phyloP scores from a whole-genome alignment of 139 green algal genomes.

The Eudorina sp. region DNA sequence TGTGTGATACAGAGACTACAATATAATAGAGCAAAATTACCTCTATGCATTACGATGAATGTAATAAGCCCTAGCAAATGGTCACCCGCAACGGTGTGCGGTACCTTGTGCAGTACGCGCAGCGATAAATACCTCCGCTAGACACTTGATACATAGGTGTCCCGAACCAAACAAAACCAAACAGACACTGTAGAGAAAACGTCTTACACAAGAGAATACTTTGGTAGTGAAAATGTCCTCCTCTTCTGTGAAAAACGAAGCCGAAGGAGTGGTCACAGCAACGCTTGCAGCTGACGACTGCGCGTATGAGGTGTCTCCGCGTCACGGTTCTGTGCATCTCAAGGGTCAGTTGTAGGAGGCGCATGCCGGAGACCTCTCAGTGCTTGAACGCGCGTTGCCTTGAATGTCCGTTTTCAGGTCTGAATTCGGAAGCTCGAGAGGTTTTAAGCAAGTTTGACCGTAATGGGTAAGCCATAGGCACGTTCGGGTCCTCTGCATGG shows the following conservation, averaged over 20 bases:
- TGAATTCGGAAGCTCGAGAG: neutral
- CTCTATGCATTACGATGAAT: too few relatives aligned
- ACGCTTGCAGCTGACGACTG: neutral
- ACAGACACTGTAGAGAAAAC: too few relatives aligned
- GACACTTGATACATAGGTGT: too few relatives aligned
- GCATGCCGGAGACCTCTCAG: neutral
- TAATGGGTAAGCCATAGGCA: neutral
- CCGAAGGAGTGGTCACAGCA: neutral
- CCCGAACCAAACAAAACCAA: too few relatives aligned
- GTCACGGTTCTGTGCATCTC: neutral
- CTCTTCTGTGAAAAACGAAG: neutral
- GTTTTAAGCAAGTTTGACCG: constrained; percentile 25
- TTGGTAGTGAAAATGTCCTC: constrained; percentile 7
- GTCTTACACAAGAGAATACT: too few relatives aligned
- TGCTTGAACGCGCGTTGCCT: too few relatives aligned
- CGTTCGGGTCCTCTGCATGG: neutral
- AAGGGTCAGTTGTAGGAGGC: constrained; percentile 19
- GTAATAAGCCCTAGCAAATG: too few relatives aligned
- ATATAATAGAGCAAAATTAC: too few relatives aligned
- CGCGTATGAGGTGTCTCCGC: neutral
- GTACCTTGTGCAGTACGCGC: too few relatives aligned
- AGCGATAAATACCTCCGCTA: too few relatives aligned
- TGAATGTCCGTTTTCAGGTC: neutral
- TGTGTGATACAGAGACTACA: too few relatives aligned
- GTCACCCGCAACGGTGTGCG: too few relatives aligned